Evolutionary conservation across 306 rosid species (phyloP).

Genomic region (Cucurbita argyrosperma): DNA sequence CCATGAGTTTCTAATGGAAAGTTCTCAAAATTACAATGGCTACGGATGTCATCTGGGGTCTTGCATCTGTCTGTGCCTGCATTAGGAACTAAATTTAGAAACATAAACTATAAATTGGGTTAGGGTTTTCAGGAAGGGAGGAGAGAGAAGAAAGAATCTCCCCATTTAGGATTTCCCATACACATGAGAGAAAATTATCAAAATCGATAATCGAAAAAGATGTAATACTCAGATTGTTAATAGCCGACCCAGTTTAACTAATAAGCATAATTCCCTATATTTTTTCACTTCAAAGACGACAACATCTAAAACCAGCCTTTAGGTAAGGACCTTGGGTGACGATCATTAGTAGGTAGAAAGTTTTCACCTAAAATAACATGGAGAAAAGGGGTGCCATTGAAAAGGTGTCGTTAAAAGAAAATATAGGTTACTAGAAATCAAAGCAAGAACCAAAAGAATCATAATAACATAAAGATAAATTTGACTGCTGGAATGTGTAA

Average conservation of each 20-base stretch:
- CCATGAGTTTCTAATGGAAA: slow-evolving; percentile 18
- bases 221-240: neutral
- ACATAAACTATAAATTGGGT: neutral
- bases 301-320: neutral
- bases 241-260: neutral
- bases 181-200: neutral
- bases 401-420: neutral
- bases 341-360: neutral
- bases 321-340: neutral
- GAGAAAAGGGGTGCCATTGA: neutral
- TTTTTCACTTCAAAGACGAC: neutral
- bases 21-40: slow-evolving; percentile 19
- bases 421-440: neutral
- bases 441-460: neutral
- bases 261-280: neutral
- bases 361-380: neutral
- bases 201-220: neutral
- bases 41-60: slow-evolving; percentile 29
- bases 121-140: too few species aligned
- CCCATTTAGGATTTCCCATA: too few species aligned
- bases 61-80: slow-evolving; percentile 19
- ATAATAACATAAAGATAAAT: neutral
- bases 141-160: too few species aligned
- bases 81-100: neutral
- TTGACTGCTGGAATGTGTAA: neutral